Conservation (phyloP, 2,329 filamentous ascomycete species). For the Ascochyta rabiei region DNA sequence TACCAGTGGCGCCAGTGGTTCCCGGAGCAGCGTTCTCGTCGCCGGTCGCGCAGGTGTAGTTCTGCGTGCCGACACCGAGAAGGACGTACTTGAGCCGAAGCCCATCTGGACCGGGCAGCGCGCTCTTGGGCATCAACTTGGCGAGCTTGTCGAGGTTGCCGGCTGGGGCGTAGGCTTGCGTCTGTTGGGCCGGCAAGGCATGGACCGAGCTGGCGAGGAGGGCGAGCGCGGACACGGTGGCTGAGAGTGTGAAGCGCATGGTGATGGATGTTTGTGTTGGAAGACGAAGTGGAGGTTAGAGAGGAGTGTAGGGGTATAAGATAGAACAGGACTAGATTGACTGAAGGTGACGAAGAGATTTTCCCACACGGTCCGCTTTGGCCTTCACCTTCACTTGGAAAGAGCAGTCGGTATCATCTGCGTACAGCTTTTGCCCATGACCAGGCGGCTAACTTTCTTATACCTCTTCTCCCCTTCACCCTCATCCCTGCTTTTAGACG, state of each 20-base stretch:
- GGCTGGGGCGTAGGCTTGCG: constrained; percentile 20
- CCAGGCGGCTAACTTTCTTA: constrained; percentile 36
- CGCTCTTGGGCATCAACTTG: constrained; percentile 35
- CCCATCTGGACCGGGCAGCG: constrained; percentile 36
- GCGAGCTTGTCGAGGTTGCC: constrained; percentile 34
- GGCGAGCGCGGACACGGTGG: constrained; percentile 28
- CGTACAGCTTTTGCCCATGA: constrained; percentile 9
- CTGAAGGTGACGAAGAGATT: constrained; percentile 6
- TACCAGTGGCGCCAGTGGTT: constrained; percentile 44
- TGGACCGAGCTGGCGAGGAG: constrained; percentile 25
- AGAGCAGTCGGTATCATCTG: constrained; percentile 26
- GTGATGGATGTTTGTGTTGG: constrained; percentile 8
- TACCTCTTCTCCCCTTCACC: constrained; percentile 27
- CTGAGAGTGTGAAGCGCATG: constrained; percentile 40
- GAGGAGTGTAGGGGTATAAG: not conserved
- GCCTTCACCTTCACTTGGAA: constrained; percentile 16
- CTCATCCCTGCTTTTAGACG: constrained; percentile 30
- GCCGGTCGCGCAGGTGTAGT: constrained; percentile 54
- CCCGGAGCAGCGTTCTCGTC: constrained; percentile 36
- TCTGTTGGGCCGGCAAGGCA: constrained; percentile 21
- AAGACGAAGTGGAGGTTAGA: not conserved
- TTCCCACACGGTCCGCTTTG: constrained; percentile 2
- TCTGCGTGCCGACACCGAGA: constrained; percentile 59
- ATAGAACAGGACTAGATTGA: not conserved
- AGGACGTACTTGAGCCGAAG: constrained; percentile 53